Evolutionary conservation across 345 rosid genomes (phyloP).

Genomic region (Acer saccharum): DNA sequence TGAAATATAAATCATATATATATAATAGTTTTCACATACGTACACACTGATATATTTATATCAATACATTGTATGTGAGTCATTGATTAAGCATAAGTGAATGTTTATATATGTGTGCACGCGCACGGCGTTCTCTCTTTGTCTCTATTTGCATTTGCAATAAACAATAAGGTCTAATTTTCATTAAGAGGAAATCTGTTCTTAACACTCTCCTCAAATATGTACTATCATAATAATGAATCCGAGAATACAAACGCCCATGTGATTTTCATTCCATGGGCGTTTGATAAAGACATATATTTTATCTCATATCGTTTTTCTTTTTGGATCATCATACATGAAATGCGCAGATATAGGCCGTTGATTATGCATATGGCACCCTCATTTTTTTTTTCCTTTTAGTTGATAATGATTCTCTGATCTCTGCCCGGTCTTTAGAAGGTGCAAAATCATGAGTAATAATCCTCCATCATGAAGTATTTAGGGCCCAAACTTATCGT

Average conservation of each 20-base stretch:
- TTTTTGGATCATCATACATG: not conserved
- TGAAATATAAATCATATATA: not conserved
- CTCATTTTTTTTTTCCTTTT: no score
- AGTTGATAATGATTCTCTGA: not conserved
- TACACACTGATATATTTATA: no score
- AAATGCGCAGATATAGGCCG: not conserved
- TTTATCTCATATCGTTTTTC: not conserved
- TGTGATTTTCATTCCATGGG: no score
- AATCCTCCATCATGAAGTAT: not conserved
- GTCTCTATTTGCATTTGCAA: no score
- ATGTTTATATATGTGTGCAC: no score
- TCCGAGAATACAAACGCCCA: not conserved
- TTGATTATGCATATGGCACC: not conserved
- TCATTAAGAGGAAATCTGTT: no score
- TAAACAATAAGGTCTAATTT: no score
- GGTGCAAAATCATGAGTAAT: not conserved
- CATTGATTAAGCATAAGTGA: no score
- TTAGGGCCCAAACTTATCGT: not conserved
- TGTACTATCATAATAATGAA: slow-evolving; percentile 11
- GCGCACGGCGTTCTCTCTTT: no score
- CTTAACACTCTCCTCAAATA: not conserved
- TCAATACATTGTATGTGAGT: no score
- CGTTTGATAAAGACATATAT: not conserved
- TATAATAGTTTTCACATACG: no score
- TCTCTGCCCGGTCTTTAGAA: not conserved